Evolutionary conservation across 1,284 basidiomycete species (phyloP).

Genomic region (Tremellales sp.): DNA sequence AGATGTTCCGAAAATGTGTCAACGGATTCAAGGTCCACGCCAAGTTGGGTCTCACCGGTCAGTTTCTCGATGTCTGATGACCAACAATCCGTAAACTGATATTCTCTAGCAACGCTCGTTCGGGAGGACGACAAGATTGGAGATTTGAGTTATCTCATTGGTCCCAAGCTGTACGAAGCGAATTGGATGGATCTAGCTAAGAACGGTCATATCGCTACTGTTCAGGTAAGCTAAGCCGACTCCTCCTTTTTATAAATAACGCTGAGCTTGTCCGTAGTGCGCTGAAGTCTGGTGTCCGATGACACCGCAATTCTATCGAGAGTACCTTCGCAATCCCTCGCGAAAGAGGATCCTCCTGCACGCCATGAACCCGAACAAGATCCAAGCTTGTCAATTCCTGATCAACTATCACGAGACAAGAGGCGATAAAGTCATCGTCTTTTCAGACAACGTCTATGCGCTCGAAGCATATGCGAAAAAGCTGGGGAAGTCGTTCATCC

Average conservation of each 20-base stretch:
- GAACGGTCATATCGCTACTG: constrained; percentile 98
- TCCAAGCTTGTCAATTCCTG: constrained; percentile 97
- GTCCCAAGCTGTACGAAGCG: constrained; percentile 98
- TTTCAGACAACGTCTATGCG: constrained; percentile 97
- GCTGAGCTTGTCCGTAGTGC: constrained; percentile 56
- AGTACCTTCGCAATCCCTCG: constrained; percentile 75
- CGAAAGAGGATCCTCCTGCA: constrained; percentile 94
- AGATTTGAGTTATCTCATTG: constrained; percentile 98
- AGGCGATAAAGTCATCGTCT: constrained; percentile 99
- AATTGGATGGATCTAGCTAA: constrained; percentile 99
- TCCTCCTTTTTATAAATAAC: background rate
- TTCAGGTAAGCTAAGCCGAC: constrained; percentile 63
- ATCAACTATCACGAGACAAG: constrained; percentile 98
- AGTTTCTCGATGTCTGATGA: constrained; percentile 21
- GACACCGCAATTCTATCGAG: constrained; percentile 99
- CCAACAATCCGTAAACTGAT: constrained; percentile 10
- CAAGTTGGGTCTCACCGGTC: constrained; percentile 88
- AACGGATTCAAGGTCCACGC: constrained; percentile 97
- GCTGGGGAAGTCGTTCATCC: constrained; percentile 71
- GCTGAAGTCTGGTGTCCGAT: constrained; percentile 99
- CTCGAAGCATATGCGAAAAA: constrained; percentile 83
- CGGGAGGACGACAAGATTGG: constrained; percentile 99
- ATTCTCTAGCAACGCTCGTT: constrained; percentile 76
- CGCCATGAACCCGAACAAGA: constrained; percentile 99
- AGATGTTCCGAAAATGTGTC: constrained; percentile 93